Percentiles rank a stretch among this genome's conserved stretches.
Conservation (phyloP, 2,329 filamentous ascomycete genomes). For the Verticillium isaacii region DNA sequence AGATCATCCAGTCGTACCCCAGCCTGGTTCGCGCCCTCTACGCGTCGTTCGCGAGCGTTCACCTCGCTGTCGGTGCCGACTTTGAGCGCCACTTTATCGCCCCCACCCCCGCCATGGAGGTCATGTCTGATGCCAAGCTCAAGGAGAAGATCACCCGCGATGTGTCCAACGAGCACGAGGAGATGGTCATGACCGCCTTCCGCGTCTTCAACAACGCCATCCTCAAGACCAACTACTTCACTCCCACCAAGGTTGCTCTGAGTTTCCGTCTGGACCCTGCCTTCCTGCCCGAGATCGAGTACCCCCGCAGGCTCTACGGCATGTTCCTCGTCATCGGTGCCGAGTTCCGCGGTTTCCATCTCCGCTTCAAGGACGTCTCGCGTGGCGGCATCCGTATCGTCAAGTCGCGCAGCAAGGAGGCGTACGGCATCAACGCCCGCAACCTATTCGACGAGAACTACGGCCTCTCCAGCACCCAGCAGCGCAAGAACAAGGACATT, state of each 20-base stretch:
- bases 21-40: conserved; percentile 83
- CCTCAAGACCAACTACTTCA: conserved; percentile 96
- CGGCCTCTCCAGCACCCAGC: conserved; percentile 94
- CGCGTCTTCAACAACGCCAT: conserved; percentile 90
- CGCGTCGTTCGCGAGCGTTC: conserved; percentile 83
- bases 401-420: conserved; percentile 94
- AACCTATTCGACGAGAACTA: conserved; percentile 99
- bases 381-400: conserved; percentile 97
- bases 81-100: conserved; percentile 46
- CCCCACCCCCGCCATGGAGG: conserved; percentile 55
- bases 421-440: conserved; percentile 92
- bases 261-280: conserved; percentile 89
- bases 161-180: conserved; percentile 89
- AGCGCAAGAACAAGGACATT: conserved; percentile 99
- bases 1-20: conserved; percentile 92
- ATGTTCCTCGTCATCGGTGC: conserved; percentile 99
- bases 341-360: conserved; percentile 94
- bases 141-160: conserved; percentile 74
- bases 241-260: conserved; percentile 94
- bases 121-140: conserved; percentile 70
- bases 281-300: conserved; percentile 89
- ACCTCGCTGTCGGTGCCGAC: conserved; percentile 55
- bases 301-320: conserved; percentile 87
- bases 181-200: conserved; percentile 97
- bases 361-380: conserved; percentile 94